These are phyloP conservation scores for Pyrenochaeta sp. DNA, from an alignment of 2,329 filamentous ascomycete species.

Conservation along the genomic window DNA sequence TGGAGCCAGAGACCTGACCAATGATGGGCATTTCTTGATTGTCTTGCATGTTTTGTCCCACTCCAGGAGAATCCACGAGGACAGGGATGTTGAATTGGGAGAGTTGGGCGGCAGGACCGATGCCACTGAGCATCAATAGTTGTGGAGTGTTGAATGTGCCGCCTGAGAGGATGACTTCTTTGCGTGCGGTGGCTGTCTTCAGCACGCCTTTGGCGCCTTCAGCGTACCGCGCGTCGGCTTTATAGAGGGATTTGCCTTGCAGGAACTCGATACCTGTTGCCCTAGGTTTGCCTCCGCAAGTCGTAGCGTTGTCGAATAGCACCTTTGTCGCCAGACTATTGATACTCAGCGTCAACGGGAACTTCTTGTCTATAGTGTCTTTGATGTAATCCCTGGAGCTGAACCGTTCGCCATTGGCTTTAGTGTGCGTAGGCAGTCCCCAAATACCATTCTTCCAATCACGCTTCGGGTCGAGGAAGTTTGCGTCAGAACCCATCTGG, in stretches of 20 bases:
- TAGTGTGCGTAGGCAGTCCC: constrained; percentile 65
- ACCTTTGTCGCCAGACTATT: constrained; percentile 72
- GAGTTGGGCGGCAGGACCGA: constrained; percentile 64
- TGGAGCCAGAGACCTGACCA: constrained; percentile 11
- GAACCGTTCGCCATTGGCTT: constrained; percentile 58
- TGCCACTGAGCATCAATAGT: constrained; percentile 68
- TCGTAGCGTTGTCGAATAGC: constrained; percentile 62
- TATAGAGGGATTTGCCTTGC: constrained; percentile 49
- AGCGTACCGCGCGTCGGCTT: constrained; percentile 49
- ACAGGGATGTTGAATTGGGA: constrained; percentile 60
- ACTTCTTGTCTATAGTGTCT: constrained; percentile 55
- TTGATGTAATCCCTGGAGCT: constrained; percentile 65
- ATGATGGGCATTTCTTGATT: constrained; percentile 59
- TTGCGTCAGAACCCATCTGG: constrained; percentile 58
- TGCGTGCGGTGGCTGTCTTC: constrained; percentile 20
- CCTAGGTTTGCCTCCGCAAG: constrained; percentile 62
- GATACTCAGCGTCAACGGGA: constrained; percentile 62
- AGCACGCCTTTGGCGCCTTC: constrained; percentile 37
- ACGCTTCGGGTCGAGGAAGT: constrained; percentile 56
- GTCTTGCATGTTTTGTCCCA: constrained; percentile 71
- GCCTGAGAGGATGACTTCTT: constrained; percentile 35
- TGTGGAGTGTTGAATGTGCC: constrained; percentile 71
- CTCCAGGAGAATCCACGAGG: constrained; percentile 60
- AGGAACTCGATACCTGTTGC: constrained; percentile 52
- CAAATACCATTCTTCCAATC: constrained; percentile 61